These are phyloP conservation scores for Colletotrichum musicola DNA, from an alignment of 2,329 filamentous ascomycete genomes.

Conservation along the genomic window DNA sequence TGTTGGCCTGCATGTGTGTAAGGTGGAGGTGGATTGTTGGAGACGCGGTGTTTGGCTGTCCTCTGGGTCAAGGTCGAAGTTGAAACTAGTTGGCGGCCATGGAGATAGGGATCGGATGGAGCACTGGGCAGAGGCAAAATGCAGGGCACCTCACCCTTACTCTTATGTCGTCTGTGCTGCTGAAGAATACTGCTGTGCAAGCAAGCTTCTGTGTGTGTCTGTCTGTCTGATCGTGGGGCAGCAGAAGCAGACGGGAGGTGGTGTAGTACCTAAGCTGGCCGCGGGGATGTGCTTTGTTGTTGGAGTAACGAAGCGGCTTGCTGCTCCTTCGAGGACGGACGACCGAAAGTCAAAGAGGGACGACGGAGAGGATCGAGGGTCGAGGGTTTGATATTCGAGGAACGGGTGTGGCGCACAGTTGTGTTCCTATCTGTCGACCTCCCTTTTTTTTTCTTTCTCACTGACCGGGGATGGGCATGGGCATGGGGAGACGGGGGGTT, in stretches of 20 bases:
- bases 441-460: conserved; percentile 26
- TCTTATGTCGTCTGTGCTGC: conserved; percentile 31
- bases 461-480: conserved; percentile 15
- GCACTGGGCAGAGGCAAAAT: conserved; percentile 24
- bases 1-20: neutral
- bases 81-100: conserved; percentile 36
- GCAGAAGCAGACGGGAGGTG: neutral
- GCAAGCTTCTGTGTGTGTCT: conserved; percentile 11
- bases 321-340: conserved; percentile 21
- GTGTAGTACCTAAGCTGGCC: neutral
- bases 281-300: conserved; percentile 17
- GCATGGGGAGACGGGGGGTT: neutral
- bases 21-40: conserved; percentile 13
- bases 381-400: conserved; percentile 7
- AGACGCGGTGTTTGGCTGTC: neutral
- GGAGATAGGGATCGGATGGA: conserved; percentile 31
- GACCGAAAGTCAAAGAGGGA: conserved; percentile 13
- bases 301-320: conserved; percentile 12
- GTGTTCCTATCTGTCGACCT: conserved; percentile 23
- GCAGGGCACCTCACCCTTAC: neutral
- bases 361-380: conserved; percentile 13
- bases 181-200: conserved; percentile 24
- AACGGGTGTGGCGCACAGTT: conserved; percentile 23
- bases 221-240: conserved; percentile 12
- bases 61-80: conserved; percentile 19